Percentiles rank a stretch among this genome's conserved stretches.
Conservation (phyloP, 345 rosid species). For the Gossypium thurberi region DNA sequence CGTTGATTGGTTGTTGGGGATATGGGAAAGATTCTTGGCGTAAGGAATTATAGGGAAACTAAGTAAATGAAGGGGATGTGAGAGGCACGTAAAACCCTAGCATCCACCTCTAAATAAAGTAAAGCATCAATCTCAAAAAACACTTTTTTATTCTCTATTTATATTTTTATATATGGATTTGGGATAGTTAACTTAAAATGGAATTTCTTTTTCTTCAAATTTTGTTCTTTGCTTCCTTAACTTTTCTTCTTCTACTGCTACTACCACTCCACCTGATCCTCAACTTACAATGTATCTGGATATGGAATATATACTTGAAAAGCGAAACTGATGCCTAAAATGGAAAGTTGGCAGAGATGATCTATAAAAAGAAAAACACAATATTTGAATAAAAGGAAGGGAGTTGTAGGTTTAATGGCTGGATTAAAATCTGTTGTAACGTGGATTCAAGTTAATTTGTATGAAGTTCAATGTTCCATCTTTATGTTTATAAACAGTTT, state of each 20-base stretch:
- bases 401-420: no score
- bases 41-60: not conserved
- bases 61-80: not conserved
- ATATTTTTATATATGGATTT: not conserved
- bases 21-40: slow-evolving; percentile 8
- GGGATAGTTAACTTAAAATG: not conserved
- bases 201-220: not conserved
- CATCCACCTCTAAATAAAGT: not conserved
- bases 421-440: no score
- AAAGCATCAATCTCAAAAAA: slow-evolving; percentile 1
- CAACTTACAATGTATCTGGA: not conserved
- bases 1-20: not conserved
- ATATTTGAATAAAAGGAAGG: no score
- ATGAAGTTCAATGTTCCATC: no score
- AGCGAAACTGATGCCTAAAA: no score
- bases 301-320: not conserved
- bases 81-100: not conserved
- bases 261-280: not conserved
- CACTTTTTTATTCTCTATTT: no score
- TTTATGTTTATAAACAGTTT: no score
- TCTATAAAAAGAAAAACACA: no score
- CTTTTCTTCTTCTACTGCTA: not conserved
- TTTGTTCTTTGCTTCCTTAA: not conserved
- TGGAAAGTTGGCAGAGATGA: no score
- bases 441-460: no score